Base-by-base conservation (phyloP, 2,329 filamentous ascomycete genomes). In the Whalleya microplaca region DNA sequence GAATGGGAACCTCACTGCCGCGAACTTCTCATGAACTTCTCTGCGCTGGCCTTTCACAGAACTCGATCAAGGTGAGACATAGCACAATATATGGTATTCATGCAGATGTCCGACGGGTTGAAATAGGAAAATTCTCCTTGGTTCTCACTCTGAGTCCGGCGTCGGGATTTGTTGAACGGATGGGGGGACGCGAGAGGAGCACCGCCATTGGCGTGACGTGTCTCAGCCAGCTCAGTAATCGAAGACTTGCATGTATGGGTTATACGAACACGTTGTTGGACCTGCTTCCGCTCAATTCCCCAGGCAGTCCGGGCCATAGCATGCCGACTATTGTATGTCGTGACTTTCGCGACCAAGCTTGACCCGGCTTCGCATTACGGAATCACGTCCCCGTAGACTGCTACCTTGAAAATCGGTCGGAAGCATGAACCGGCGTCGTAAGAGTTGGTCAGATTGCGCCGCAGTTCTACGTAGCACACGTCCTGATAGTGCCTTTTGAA, bases 51-150 rank as follows among this genome's bases (percentile, higher is more conserved):
- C 32, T 16, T 37, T 37, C 6, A 37, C 14, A 5, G 14, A 3
- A 16, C 32, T n/a, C n/a, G n/a, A 37, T 37, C 32, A 37, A 37
- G 32, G 32, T 29, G 21, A 48, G 45, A 41, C 41, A 40, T 49
- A 37, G 45, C 48, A 14, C 47, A 41, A 44, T 49, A 55, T 29
- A 37, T 32, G 44, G 45, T 16, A 48, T 54, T 45, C 48, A 51
- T 55, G 56, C 45, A 44, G 20, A 45, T 37, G 46, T 21, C 56
- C 56, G 56, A 50, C 52, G 56, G 52, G 18, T 29, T 23, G 40
- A 12, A 19, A 48, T 52, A 52, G 46, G 21, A 41, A 16, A 48
- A 20, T 51, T 52, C 18, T 40, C 29, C 29, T 27, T 19, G 2
- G 44, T 45, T 32, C 21, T 48, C 41, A 32, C 41, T 47, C 27